These are phyloP conservation scores for Xylaria castorea DNA, from an alignment of 495 filamentous ascomycete species.

Conservation along the genomic window DNA sequence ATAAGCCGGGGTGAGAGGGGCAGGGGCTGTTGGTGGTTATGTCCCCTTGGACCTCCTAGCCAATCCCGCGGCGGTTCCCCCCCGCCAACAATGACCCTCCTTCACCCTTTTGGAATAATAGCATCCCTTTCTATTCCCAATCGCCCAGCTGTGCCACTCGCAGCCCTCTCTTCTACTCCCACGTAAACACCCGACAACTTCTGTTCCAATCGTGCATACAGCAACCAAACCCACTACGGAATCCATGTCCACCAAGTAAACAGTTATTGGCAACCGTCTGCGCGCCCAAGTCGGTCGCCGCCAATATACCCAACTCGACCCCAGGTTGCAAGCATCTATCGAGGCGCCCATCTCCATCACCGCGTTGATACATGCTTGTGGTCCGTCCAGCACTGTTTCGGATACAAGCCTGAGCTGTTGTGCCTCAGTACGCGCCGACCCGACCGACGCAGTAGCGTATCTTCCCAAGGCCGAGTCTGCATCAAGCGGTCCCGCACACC, in stretches of 20 bases:
- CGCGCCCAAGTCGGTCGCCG: slow-evolving; percentile 11
- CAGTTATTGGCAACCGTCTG: slow-evolving; percentile 13
- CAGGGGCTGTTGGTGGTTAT: slow-evolving; percentile 11
- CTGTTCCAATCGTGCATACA: slow-evolving; percentile 22
- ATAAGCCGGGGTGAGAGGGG: slow-evolving; percentile 15
- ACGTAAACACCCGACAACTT: slow-evolving; percentile 8
- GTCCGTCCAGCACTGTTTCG: slow-evolving; percentile 9
- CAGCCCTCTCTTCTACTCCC: slow-evolving; percentile 18
- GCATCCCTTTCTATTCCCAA: slow-evolving; percentile 29
- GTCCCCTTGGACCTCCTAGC: too few relatives aligned
- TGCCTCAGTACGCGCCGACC: slow-evolving; percentile 15
- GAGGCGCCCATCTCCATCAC: slow-evolving; percentile 4
- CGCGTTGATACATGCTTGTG: slow-evolving; percentile 13
- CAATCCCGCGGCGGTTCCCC: slow-evolving; percentile 27
- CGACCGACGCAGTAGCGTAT: slow-evolving; percentile 19
- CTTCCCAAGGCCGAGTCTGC: slow-evolving; percentile 7
- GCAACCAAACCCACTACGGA: slow-evolving; percentile 7
- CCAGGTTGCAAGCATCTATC: slow-evolving; percentile 12
- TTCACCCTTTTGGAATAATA: slow-evolving; percentile 30
- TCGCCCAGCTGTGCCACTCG: slow-evolving; percentile 20
- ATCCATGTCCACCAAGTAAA: slow-evolving; percentile 21
- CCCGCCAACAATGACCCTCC: slow-evolving; percentile 29
- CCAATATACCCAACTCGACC: slow-evolving; percentile 2
- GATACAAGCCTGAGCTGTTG: slow-evolving; percentile 22
- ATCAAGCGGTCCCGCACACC: slow-evolving; percentile 23